A percentile compares a stretch with the other conserved stretches of the same genome.
Evolutionary conservation across 2,329 filamentous ascomycete species (phyloP).

Genomic region (Arthrobotrys entomopaga): DNA sequence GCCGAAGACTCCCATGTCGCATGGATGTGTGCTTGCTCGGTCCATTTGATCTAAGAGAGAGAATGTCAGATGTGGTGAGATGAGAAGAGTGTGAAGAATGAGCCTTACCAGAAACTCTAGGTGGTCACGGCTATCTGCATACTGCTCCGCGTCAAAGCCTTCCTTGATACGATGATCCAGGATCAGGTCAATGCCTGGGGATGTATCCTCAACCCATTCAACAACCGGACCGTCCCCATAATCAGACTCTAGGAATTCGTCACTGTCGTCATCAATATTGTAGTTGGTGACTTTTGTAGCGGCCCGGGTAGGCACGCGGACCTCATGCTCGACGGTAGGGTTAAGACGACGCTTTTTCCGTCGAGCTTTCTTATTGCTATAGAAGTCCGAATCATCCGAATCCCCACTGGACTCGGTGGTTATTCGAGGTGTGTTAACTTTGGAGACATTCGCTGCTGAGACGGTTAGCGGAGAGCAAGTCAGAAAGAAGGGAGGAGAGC

Average conservation of each 20-base stretch:
- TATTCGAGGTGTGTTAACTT: slow-evolving; percentile 48
- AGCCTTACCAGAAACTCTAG: slow-evolving; percentile 77
- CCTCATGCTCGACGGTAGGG: slow-evolving; percentile 76
- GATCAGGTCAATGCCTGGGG: slow-evolving; percentile 83
- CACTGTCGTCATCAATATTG: slow-evolving; percentile 69
- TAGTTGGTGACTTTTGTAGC: slow-evolving; percentile 78
- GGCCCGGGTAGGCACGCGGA: slow-evolving; percentile 89
- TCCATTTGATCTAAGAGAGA: slow-evolving; percentile 87
- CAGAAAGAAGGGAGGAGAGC: slow-evolving; percentile 9
- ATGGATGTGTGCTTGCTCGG: slow-evolving; percentile 92
- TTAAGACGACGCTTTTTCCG: slow-evolving; percentile 74
- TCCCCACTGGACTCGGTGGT: slow-evolving; percentile 72
- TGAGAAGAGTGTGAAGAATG: slow-evolving; percentile 3
- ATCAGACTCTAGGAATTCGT: slow-evolving; percentile 65
- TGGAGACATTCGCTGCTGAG: slow-evolving; percentile 47
- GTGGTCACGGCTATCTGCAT: slow-evolving; percentile 69
- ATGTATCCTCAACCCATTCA: slow-evolving; percentile 65
- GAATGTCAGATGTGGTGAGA: slow-evolving; percentile 57
- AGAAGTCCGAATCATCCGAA: slow-evolving; percentile 79
- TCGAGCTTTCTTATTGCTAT: slow-evolving; percentile 77
- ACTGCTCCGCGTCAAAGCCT: slow-evolving; percentile 65
- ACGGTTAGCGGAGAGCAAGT: slow-evolving; percentile 32
- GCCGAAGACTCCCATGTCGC: slow-evolving; percentile 91
- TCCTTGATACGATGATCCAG: slow-evolving; percentile 85
- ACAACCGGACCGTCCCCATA: slow-evolving; percentile 59